Evolutionary conservation across 1,284 basidiomycete genomes (phyloP), one percentile per base, ranked within the genome.

Genomic region (Amylostereum areolatum): DNA sequence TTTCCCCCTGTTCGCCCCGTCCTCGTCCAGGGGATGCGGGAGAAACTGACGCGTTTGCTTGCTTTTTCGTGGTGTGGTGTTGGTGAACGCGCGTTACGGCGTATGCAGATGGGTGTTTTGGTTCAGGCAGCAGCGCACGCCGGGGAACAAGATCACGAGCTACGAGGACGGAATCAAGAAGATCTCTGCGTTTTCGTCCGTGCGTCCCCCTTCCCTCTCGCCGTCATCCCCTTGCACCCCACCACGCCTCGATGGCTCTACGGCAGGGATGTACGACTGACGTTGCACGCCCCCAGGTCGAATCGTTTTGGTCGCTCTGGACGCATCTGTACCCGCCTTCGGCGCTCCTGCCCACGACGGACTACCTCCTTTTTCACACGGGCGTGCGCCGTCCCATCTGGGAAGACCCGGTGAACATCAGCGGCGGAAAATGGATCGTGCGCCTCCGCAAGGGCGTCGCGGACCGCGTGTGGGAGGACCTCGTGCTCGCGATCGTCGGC

Each of bases 341-440:
- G 3, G 71, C 73, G 6, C 73, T 90, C 29, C 71, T 78, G 25
- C 87, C 89, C 18, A 91, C 89, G 3, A 90, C 89, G 5, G 89
- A 92, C 66, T 89, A 89, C 55, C 80, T 93, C 44, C 76, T 94
- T 53, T 94, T 94, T 70, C 90, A 92, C 61, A 73, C 81, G 3
- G 85, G 84, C 43, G 73, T 94, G 47, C 82, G 81, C 31, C 77
- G 90, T 50, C 91, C 92, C 1, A 86, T 93, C 6, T 94, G 92
- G 91, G 91, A 94, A 65, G 92, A 93, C 66, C 89, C 89, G 2
- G 72, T 91, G 49, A 94, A 94, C 65, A 69, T 85, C 46, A 65
- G 78, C n/a, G 91, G 91, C 29, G 91, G 91, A n/a, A 93, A 93
- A 68, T 94, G 91, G 90, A 90, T 90, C 54, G 81, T 94, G 53